Conservation (phyloP, 495 filamentous ascomycete genomes). For the Xylaria intraflava region DNA sequence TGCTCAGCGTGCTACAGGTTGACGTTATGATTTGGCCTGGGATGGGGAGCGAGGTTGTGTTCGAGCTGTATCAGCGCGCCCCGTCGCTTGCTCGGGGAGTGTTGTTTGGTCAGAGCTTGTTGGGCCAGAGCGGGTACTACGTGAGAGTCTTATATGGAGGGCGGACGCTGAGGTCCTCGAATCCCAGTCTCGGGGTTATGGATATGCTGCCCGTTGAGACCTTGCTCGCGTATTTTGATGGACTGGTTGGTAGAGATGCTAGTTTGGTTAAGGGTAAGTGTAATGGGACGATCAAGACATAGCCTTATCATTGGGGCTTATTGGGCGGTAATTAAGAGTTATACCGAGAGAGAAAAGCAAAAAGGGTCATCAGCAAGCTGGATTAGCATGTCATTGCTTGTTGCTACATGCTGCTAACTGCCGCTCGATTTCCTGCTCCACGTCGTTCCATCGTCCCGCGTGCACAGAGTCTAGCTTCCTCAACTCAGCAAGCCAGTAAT, state of each 20-base stretch:
- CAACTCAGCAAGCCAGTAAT: slow-evolving; percentile 57
- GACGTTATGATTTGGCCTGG: slow-evolving; percentile 69
- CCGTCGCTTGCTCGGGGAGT: background rate
- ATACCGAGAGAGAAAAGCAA: background rate
- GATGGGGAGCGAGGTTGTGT: slow-evolving; percentile 63
- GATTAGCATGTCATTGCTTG: slow-evolving; percentile 2
- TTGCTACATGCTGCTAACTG: slow-evolving; percentile 1
- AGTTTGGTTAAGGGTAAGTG: slow-evolving; percentile 35
- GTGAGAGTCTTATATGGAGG: slow-evolving; percentile 60
- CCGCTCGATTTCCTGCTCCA: slow-evolving; percentile 36
- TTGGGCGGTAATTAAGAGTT: background rate
- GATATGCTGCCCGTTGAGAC: slow-evolving; percentile 56
- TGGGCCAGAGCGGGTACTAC: slow-evolving; percentile 25
- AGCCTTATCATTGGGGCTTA: background rate
- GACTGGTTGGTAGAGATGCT: slow-evolving; percentile 48
- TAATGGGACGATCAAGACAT: slow-evolving; percentile 18
- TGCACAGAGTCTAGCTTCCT: slow-evolving; percentile 64
- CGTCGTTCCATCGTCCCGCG: slow-evolving; percentile 59
- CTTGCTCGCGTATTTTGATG: slow-evolving; percentile 58
- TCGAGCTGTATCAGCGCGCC: slow-evolving; percentile 51
- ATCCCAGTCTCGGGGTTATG: slow-evolving; percentile 51
- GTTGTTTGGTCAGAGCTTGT: background rate
- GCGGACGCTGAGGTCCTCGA: slow-evolving; percentile 49
- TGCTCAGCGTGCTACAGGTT: slow-evolving; percentile 59
- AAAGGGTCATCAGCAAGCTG: background rate